Evolutionary conservation across 2,329 filamentous ascomycete species (phyloP), one percentile per base, ranked within the genome.

Genomic region (Cercospora janseana): DNA sequence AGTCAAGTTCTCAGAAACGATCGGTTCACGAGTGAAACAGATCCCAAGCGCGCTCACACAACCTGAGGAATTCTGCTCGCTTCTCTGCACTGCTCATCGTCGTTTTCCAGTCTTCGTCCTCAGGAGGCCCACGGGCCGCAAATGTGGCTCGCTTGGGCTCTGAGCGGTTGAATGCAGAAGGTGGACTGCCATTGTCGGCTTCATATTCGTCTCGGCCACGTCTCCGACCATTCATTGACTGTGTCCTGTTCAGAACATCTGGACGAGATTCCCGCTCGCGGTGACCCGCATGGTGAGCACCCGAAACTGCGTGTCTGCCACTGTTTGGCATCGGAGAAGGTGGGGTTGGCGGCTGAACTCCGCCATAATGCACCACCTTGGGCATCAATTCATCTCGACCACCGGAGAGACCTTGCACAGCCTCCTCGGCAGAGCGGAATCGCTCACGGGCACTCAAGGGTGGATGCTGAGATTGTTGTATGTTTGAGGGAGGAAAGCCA

Each of bases 361-460:
- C 89, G 29, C 87, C 89, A 68, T 98, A 98, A 71, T 97, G 93
- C 10, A 98, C 88, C 50, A 97, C 82, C 70, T 92, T 93, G 16
- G 93, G 93, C 43, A 96, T 77, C 10, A 97, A 77, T 52, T 98
- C 93, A 50, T 95, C 86, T 50, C 93, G 83, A n/a, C 93, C 93
- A 43, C 89, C 91, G 4, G 91, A 85, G 55, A 98, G 72, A 57
- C 93, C 88, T 51, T 88, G 87, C 53, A 97, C 91, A 2, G 89
- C 93, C 67, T 98, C 93, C 69, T 98, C 93, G 9, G 93, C 93
- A 3, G 92, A 96, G 63, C 90, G 87, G 71, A 95, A 97, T 66
- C 92, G 81, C 8, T 84, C 77, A 52, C 92, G 82, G 15, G 68
- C 66, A 12, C 70, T 70, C 8, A 81, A 76, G 1, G 79, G 80